Base-by-base conservation (phyloP, 2,329 filamentous ascomycete species). In the Stagonosporopsis cucurbitacearum region DNA sequence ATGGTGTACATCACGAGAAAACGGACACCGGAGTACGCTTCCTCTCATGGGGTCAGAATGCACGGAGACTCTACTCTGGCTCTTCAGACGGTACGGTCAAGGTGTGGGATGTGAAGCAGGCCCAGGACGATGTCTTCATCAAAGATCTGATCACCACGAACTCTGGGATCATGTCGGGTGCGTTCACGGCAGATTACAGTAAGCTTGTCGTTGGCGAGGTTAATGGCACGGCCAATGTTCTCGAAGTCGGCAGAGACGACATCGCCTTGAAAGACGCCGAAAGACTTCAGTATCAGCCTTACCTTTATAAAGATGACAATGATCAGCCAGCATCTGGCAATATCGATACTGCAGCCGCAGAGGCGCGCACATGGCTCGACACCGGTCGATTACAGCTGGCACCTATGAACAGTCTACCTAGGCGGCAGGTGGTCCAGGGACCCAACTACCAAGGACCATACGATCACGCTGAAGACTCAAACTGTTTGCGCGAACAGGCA, bases 71-170 rank as follows among this genome's bases (percentile, higher is more conserved):
- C 8, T 86, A 83, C 67, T 85, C 82, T 22, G 86, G 85, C 15
- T 83, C 82, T 6, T 86, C 85, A 4, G 86, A 88, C 65, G 86
- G 86, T 3, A 73, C 82, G 0, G 73, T 88, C 35, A 86, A 86
- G 56, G 75, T 77, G 3, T 88, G 86, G 86, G 80, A 88, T 65
- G 80, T 86, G 2, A 79, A 81, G 40, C 77, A 78, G 9, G 77
- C 82, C 1, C 68, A 78, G 0, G 77, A 82, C 40, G 80, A 86
- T 68, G 78, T 78, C 0, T 78, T 81, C 30, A 70, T 86, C 20
- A 74, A 78, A n/a, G 80, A 87, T 55, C 69, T 83, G 1, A 76
- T 78, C 1, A 75, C 70, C 0, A 72, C 84, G 9, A 65, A 79
- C 4, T 81, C 83, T 3, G 84, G 82, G 2, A 78, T 88, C 41